Conservation (phyloP, 2,329 filamentous ascomycete species). For the Pseudogymnoascus sp. region DNA sequence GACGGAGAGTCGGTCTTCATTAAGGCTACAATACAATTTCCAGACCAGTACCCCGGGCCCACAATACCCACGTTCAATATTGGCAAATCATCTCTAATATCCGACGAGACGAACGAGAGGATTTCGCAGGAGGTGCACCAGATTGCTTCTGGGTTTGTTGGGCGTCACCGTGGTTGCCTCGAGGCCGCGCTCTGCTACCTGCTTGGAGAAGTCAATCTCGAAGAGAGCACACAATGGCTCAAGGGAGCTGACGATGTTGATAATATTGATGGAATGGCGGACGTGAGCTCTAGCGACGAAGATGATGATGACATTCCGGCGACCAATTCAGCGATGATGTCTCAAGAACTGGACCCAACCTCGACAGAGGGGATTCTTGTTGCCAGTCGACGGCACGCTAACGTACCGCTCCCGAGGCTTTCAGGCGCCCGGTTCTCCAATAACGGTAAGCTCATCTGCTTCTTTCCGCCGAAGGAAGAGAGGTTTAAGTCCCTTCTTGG, state of each 20-base stretch:
- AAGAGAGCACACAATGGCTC: slow-evolving; percentile 52
- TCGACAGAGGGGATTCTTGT: slow-evolving; percentile 44
- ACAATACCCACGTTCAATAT: slow-evolving; percentile 51
- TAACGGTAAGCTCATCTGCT: slow-evolving; percentile 55
- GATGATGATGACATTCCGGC: slow-evolving; percentile 47
- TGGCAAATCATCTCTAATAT: slow-evolving; percentile 54
- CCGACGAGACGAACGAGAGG: slow-evolving; percentile 43
- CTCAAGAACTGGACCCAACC: slow-evolving; percentile 49
- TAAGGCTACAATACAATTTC: slow-evolving; percentile 53
- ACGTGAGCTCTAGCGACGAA: slow-evolving; percentile 78
- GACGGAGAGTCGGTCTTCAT: slow-evolving; percentile 50
- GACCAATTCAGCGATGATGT: slow-evolving; percentile 43
- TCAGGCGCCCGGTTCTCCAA: slow-evolving; percentile 55
- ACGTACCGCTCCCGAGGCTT: slow-evolving; percentile 46
- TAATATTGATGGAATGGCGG: slow-evolving; percentile 44
- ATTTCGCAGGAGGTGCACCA: slow-evolving; percentile 48
- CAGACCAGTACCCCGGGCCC: slow-evolving; percentile 47
- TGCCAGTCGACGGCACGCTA: slow-evolving; percentile 41
- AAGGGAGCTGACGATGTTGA: slow-evolving; percentile 54
- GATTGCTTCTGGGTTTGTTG: slow-evolving; percentile 46
- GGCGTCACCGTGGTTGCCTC: slow-evolving; percentile 52
- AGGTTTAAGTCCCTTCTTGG: slow-evolving; percentile 42
- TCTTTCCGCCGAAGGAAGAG: slow-evolving; percentile 59
- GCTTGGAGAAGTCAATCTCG: slow-evolving; percentile 53
- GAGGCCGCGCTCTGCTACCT: slow-evolving; percentile 55